Evolutionary conservation across 202 grass and related monocot species (phyloP), one percentile per base, ranked within the genome.

Genomic region (Musa balbisiana): DNA sequence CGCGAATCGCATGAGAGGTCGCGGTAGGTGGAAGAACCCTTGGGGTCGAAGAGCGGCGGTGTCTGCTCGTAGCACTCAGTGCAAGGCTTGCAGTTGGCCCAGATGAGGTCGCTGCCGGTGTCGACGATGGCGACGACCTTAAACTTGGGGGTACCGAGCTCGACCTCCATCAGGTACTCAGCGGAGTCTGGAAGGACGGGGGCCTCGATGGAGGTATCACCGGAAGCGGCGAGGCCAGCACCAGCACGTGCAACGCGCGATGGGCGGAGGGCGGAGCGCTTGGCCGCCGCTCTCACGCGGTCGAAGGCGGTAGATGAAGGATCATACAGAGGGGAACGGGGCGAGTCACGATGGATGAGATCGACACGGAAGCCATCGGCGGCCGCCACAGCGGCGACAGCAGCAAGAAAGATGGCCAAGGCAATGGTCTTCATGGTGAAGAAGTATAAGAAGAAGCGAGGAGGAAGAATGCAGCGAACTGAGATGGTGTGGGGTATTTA

Each of bases 41-140:
- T 0, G 20, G 78, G 55, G 27, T 80, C 54, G 43, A 80, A 80
- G 54, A 52, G 33, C 8, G 78, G 67, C 15, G 11, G 11, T 0
- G n/a, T 51, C 20, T 63, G 53, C 4, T 23, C 6, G 77, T 49
- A 79, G 77, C 66, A 79, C 0, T 9, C 10, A 17, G 14, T 2
- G 67, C 77, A 79, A 8, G 77, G 77, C 11, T 51, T n/a, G 77
- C 77, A 79, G 67, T 79, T 62, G 67, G 68, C 24, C 78, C 78
- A 80, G 5, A 17, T 72, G 14, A 80, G 78, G 21, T 80, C 78
- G 54, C 78, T 80, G 55, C 78, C 78, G 33, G 78, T 72, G 67
- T 80, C 78, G 68, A 68, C 78, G 12, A 80, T 80, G 27, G 33
- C 55, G n/a, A 63, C 0, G 68, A 80, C 53, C 67, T 53, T 62